Conservation (phyloP, 192 early-diverging fungal genomes). For the Borealophlyctis nickersoniae region DNA sequence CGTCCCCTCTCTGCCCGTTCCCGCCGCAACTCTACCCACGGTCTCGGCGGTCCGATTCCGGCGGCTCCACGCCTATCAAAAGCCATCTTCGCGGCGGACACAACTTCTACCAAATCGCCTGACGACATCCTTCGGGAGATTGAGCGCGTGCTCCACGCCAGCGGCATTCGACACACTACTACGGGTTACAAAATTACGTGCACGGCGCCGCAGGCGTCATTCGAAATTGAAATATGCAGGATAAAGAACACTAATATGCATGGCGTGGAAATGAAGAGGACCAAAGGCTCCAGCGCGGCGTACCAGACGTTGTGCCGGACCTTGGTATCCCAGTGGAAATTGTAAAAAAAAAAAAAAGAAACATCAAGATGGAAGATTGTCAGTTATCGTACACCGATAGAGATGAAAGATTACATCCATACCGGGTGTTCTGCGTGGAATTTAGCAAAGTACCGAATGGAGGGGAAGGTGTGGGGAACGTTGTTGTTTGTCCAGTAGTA, state of each 20-base stretch:
- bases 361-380: too few species aligned
- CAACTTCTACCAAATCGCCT: conserved; percentile 41
- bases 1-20: background rate
- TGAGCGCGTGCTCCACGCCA: conserved; percentile 30
- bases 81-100: conserved; percentile 40
- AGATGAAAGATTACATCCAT: too few species aligned
- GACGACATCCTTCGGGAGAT: conserved; percentile 38
- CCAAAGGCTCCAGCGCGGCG: conserved; percentile 37
- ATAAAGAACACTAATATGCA: conserved; percentile 41
- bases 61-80: conserved; percentile 21
- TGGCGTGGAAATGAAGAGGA: conserved; percentile 42
- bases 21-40: background rate
- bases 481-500: too few species aligned
- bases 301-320: conserved; percentile 41
- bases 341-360: too few species aligned
- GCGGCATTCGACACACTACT: conserved; percentile 19
- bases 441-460: too few species aligned
- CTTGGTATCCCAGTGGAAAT: conserved; percentile 38
- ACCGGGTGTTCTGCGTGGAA: too few species aligned
- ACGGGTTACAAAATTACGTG: conserved; percentile 32
- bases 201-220: conserved; percentile 11
- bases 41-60: conserved; percentile 4
- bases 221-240: conserved; percentile 44
- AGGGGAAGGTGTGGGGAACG: too few species aligned
- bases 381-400: too few species aligned